A percentile compares a stretch with the other conserved stretches of the same genome.
Conservation (phyloP, 2,329 filamentous ascomycete species). For the Graphilbum fragrans region DNA sequence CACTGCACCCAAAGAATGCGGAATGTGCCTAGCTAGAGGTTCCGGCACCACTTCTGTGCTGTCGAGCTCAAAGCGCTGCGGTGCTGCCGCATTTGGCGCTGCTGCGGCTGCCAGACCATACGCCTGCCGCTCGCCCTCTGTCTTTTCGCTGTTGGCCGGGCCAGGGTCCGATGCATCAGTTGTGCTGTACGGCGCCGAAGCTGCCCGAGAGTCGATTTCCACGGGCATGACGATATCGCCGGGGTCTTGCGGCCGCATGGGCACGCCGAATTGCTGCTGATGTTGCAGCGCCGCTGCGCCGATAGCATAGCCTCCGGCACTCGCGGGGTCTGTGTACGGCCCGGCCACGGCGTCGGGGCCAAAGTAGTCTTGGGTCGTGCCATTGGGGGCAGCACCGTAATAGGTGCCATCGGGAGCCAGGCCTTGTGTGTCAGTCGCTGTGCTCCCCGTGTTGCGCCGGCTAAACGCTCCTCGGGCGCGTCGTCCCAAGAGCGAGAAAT, state of each 20-base stretch:
- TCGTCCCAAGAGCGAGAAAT: too few species aligned
- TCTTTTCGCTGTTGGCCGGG: constrained; percentile 1
- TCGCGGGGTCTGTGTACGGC: constrained; percentile 29
- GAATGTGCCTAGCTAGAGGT: too few species aligned
- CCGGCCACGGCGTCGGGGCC: constrained; percentile 31
- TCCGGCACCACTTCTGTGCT: constrained; percentile 21
- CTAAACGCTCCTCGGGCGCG: too few species aligned
- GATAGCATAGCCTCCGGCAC: constrained; percentile 3
- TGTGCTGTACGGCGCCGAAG: constrained; percentile 2
- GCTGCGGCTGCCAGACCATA: background rate
- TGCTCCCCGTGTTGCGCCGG: background rate
- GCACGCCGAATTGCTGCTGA: constrained; percentile 21
- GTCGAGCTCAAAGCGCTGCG: constrained; percentile 30
- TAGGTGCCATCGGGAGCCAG: background rate
- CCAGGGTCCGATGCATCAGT: background rate
- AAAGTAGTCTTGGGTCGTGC: constrained; percentile 26
- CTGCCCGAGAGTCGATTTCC: constrained; percentile 34
- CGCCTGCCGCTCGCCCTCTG: constrained; percentile 1
- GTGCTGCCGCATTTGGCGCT: constrained; percentile 10
- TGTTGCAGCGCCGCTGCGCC: background rate
- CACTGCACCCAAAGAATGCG: background rate
- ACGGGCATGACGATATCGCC: constrained; percentile 38
- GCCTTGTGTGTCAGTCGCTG: constrained; percentile 12
- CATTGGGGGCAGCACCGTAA: constrained; percentile 18
- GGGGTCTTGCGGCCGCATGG: constrained; percentile 30